These are phyloP conservation scores for Physcomitrium patens DNA, from an alignment of 225 moss, liverwort and hornwort genomes.

Conservation along the genomic window DNA sequence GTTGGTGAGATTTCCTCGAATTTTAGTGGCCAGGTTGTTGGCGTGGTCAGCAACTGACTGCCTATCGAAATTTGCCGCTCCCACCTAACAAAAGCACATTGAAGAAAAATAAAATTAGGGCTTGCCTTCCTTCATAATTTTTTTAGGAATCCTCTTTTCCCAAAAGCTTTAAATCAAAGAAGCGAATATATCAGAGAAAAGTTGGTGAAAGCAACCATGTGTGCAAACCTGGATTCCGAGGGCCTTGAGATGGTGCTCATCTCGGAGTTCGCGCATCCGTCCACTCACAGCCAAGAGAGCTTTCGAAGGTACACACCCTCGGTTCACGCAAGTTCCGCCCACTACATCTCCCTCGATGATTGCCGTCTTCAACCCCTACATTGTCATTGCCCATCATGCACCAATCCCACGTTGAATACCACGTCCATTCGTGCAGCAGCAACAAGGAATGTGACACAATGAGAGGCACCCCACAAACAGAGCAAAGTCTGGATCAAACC, in stretches of 20 bases:
- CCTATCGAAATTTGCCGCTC: conserved; percentile 84
- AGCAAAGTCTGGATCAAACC: not conserved
- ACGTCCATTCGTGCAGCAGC: not conserved
- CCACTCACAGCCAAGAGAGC: conserved; percentile 96
- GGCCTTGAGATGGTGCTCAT: conserved; percentile 91
- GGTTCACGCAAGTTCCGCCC: conserved; percentile 96
- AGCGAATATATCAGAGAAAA: conserved; percentile 1
- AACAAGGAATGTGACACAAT: not conserved
- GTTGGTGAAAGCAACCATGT: not conserved
- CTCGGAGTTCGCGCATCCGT: conserved; percentile 94
- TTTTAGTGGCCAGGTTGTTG: conserved; percentile 87
- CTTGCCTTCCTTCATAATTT: conserved; percentile 3
- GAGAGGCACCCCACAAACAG: not conserved
- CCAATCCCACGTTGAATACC: not conserved
- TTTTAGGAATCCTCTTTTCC: not conserved
- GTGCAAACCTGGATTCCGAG: conserved; percentile 82
- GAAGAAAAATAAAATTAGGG: not conserved
- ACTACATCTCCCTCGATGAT: conserved; percentile 96
- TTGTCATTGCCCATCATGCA: not conserved
- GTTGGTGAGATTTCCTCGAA: conserved; percentile 92
- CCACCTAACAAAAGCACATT: conserved; percentile 50
- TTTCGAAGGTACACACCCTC: conserved; percentile 98
- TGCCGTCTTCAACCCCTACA: conserved; percentile 91
- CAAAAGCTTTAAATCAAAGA: not conserved
- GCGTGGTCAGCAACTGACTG: conserved; percentile 93